Percentiles rank a stretch among this genome's conserved stretches.
Evolutionary conservation across 148 eudicot genomes (phyloP).

Genomic region (Chenopodium quinoa): DNA sequence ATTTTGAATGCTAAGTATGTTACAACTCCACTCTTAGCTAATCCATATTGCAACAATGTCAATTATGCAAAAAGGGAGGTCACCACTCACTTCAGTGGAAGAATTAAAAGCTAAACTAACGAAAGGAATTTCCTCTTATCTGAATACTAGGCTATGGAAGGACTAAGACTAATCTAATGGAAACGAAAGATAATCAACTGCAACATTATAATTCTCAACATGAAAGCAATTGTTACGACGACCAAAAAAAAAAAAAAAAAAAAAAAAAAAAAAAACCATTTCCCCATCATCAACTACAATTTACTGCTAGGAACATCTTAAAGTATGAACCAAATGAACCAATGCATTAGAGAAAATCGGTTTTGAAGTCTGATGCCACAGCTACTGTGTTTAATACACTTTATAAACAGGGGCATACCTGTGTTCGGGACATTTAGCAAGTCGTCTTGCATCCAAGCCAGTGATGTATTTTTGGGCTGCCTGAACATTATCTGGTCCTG

Average conservation of each 20-base stretch:
- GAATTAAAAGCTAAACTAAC: background rate
- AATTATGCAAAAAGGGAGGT: background rate
- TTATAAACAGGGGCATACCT: conserved; percentile 42
- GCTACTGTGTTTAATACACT: background rate
- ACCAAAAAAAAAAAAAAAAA: too few relatives aligned
- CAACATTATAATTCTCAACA: background rate
- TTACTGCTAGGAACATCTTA: background rate
- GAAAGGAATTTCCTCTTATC: background rate
- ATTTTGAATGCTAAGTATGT: background rate
- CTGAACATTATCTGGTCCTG: conserved; percentile 83
- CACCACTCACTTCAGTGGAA: background rate
- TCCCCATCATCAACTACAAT: background rate
- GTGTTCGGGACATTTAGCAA: conserved; percentile 76
- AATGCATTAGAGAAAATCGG: background rate
- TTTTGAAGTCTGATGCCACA: background rate
- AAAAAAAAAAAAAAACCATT: too few relatives aligned
- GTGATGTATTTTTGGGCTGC: conserved; percentile 90
- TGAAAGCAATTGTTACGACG: background rate
- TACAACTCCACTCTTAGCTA: background rate
- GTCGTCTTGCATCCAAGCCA: conserved; percentile 94
- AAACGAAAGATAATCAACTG: background rate
- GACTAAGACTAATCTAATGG: background rate
- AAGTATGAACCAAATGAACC: background rate
- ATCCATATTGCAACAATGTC: background rate
- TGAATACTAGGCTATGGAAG: background rate